Evolutionary conservation across 306 rosid species (phyloP), one percentile per base, ranked within the genome.

Genomic region (Trifolium repens): DNA sequence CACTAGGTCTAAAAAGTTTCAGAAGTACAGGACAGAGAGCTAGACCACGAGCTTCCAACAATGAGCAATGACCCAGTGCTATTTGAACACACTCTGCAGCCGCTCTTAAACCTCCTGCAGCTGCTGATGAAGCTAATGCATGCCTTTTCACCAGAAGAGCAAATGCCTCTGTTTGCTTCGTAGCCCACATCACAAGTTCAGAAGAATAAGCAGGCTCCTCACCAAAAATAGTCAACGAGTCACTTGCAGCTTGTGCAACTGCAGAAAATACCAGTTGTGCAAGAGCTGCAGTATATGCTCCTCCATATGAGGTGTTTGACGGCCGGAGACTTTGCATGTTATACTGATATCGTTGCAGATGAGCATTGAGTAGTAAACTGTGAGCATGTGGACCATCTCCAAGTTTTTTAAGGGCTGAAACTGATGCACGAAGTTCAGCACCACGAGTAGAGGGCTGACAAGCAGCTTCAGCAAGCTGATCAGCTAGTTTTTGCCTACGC

Each of bases 31-130:
- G 97, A 83, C 92, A 87, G 55, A 96, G 96, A 44, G 99, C 90
- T 79, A 96, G 87, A 73, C 99, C 99, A 84, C 96, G 97, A 80
- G 86, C 92, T 85, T 96, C 99, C 87, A 96, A 77, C 85, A 96
- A 85, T 61, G 89, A 90, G 83, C 99, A 96, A 84, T 96, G 99
- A 79, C 99, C 98, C 80, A 96, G 79, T 70, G 99, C 99, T 85
- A 96, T 96, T 86, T 96, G 99, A 81, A 96, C 99, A 85, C 99
- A 96, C 87, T 96, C 99, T 4, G 98, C 99, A 16, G 99, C 98
- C 84, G 99, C 99, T 88, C 99, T 87, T 73, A 96, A 85, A 19
- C 99, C 99, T 68, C 99, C 99, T 64, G 99, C 99, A 50, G 99
- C 99, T 40, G 99, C 98, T 59, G 99, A 92, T 27, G 99, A 96